phyloP scores from a whole-genome alignment of 2,329 filamentous ascomycete species.

The Coniochaeta pulveracea region DNA sequence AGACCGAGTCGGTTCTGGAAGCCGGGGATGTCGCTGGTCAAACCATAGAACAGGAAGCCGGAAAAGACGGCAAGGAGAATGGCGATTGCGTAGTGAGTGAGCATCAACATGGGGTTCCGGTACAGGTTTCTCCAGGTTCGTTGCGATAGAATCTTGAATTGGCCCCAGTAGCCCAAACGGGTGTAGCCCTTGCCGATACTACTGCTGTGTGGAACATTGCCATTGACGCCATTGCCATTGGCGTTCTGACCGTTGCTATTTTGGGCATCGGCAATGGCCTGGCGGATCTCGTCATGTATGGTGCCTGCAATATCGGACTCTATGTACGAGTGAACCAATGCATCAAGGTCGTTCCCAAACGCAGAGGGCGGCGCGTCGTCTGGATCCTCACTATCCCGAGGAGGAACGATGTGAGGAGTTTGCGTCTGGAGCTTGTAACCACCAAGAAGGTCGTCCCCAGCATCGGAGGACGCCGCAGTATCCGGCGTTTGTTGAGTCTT shows the following conservation, averaged over 20 bases:
- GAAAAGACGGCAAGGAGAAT: slow-evolving; percentile 90
- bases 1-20: slow-evolving; percentile 96
- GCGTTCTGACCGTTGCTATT: slow-evolving; percentile 55
- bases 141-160: slow-evolving; percentile 81
- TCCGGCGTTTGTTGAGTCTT: slow-evolving; percentile 41
- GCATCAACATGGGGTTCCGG: slow-evolving; percentile 94
- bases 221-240: slow-evolving; percentile 42
- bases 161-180: slow-evolving; percentile 65
- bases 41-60: slow-evolving; percentile 89
- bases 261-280: slow-evolving; percentile 52
- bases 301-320: slow-evolving; percentile 65
- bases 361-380: slow-evolving; percentile 51
- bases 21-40: slow-evolving; percentile 91
- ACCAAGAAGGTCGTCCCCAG: slow-evolving; percentile 36
- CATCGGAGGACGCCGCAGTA: slow-evolving; percentile 52
- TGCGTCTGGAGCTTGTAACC: slow-evolving; percentile 40
- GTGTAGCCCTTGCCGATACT: slow-evolving; percentile 67
- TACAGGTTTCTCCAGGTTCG: slow-evolving; percentile 97
- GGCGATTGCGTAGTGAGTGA: slow-evolving; percentile 95
- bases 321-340: slow-evolving; percentile 64
- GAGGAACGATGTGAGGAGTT: slow-evolving; percentile 29
- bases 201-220: slow-evolving; percentile 17
- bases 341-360: slow-evolving; percentile 66
- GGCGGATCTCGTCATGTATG: slow-evolving; percentile 68
- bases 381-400: slow-evolving; percentile 57